A percentile compares a stretch with the other conserved stretches of the same genome.
phyloP scores from a whole-genome alignment of 2,329 filamentous ascomycete genomes.

The Fusarium camptoceras region DNA sequence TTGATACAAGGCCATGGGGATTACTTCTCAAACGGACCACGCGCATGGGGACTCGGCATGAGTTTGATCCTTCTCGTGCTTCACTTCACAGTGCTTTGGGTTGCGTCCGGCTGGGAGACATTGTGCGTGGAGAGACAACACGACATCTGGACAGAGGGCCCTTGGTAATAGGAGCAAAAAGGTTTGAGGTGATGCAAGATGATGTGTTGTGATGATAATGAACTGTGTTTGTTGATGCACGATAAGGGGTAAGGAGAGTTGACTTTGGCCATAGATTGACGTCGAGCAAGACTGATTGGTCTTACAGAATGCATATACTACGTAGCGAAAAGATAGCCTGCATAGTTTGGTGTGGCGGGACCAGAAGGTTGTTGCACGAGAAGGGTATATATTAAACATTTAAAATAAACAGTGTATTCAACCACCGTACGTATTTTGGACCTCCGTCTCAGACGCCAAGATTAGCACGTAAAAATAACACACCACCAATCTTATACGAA shows the following conservation, averaged over 20 bases:
- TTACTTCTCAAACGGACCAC: conserved; percentile 27
- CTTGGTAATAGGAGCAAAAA: conserved; percentile 42
- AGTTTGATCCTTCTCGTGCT: conserved; percentile 50
- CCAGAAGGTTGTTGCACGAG: not conserved
- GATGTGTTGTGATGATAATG: not conserved
- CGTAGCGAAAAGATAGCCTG: not conserved
- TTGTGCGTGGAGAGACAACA: conserved; percentile 48
- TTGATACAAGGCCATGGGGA: conserved; percentile 27
- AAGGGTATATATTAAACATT: not conserved
- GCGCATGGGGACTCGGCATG: conserved; percentile 48
- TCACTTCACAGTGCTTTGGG: conserved; percentile 52
- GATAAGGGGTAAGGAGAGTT: not conserved
- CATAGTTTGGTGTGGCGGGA: not conserved
- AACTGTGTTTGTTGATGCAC: not conserved
- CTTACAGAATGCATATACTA: not conserved
- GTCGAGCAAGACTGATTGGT: not conserved
- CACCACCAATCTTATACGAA: not conserved
- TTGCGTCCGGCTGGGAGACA: conserved; percentile 50
- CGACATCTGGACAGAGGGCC: conserved; percentile 47
- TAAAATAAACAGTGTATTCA: conserved; percentile 3
- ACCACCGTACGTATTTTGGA: not conserved
- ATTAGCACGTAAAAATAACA: not conserved
- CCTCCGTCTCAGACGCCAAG: not conserved
- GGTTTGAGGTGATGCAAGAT: not conserved
- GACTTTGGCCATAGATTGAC: not conserved